These are phyloP conservation scores for Emericellopsis terricola DNA, from an alignment of 495 filamentous ascomycete genomes.

Conservation along the genomic window DNA sequence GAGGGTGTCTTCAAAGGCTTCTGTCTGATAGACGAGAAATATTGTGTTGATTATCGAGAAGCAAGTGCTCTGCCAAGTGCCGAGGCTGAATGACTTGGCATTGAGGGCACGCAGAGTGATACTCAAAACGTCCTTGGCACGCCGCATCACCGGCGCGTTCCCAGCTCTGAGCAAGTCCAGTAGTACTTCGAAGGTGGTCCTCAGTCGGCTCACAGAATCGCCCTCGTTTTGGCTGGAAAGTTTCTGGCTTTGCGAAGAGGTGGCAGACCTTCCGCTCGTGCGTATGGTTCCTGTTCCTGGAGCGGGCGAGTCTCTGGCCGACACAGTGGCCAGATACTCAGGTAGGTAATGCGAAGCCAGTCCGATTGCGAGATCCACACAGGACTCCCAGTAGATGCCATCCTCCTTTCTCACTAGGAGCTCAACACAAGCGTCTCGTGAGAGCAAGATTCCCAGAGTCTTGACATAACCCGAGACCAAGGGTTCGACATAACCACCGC, in stretches of 20 bases:
- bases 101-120: conserved; percentile 44
- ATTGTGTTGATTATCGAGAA: conserved; percentile 63
- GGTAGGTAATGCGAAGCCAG: not conserved
- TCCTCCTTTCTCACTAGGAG: conserved; percentile 36
- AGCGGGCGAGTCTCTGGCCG: conserved; percentile 20
- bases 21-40: conserved; percentile 42
- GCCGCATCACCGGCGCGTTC: conserved; percentile 50
- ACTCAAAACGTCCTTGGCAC: conserved; percentile 36
- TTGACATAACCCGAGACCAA: conserved; percentile 64
- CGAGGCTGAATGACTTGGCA: conserved; percentile 33
- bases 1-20: conserved; percentile 44
- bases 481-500: conserved; percentile 50
- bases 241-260: conserved; percentile 2
- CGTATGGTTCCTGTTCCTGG: conserved; percentile 11
- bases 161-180: conserved; percentile 43
- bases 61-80: conserved; percentile 46
- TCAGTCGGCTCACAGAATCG: not conserved
- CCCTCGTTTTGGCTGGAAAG: not conserved
- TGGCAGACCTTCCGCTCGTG: conserved; percentile 14
- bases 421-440: conserved; percentile 59
- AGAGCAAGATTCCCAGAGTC: conserved; percentile 48
- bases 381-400: conserved; percentile 45
- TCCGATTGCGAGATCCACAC: conserved; percentile 43
- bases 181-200: conserved; percentile 47
- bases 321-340: not conserved